Percentiles rank a stretch among this genome's conserved stretches.
phyloP scores from a whole-genome alignment of 768 basidiomycete species.

The Podaxis pistillaris region DNA sequence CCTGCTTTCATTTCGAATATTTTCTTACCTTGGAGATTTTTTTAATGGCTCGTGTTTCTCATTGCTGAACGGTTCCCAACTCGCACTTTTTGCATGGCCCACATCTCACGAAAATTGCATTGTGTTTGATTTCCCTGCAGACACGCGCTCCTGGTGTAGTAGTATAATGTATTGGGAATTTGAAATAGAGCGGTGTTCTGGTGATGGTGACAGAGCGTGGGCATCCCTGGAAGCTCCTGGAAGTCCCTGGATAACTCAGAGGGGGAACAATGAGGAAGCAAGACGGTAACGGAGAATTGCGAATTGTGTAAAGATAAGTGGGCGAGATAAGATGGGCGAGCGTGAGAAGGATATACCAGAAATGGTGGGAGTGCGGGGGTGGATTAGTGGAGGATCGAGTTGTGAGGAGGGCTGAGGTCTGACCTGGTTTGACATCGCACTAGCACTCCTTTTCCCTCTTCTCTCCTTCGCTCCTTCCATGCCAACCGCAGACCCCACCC shows the following conservation, averaged over 20 bases:
- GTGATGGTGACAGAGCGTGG: background rate
- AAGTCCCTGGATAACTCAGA: background rate
- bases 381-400: background rate
- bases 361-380: background rate
- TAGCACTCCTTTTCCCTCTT: too few relatives aligned
- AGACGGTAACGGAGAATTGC: background rate
- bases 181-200: background rate
- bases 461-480: too few relatives aligned
- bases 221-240: too few relatives aligned
- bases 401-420: background rate
- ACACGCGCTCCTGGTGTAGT: background rate
- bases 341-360: background rate
- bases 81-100: background rate
- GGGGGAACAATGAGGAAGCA: slow-evolving; percentile 2
- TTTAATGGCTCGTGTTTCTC: background rate
- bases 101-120: background rate
- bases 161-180: background rate
- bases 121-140: background rate
- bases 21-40: background rate
- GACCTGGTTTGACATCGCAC: background rate
- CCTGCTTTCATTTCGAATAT: background rate
- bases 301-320: background rate
- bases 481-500: background rate
- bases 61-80: background rate
- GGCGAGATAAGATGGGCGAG: background rate